These are phyloP conservation scores for Tuber borchii DNA, from an alignment of 495 filamentous ascomycete genomes.

Conservation along the genomic window DNA sequence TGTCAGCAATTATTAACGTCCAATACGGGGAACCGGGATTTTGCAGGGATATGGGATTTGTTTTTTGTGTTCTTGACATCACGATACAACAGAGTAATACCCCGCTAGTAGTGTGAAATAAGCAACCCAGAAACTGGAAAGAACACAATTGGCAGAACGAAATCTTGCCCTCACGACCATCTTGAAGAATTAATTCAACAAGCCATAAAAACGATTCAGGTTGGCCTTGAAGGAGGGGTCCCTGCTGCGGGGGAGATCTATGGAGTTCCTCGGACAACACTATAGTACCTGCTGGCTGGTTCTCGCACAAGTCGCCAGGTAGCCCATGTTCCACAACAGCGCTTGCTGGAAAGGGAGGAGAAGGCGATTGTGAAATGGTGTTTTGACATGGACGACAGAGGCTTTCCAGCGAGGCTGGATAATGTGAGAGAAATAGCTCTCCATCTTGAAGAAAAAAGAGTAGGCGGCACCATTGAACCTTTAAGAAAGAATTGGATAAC, in stretches of 20 bases:
- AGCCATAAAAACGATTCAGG: conserved; percentile 3
- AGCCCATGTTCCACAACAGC: background rate
- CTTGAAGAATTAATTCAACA: conserved; percentile 5
- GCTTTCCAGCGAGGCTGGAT: background rate
- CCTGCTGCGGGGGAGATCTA: conserved; percentile 6
- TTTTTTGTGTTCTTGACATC: background rate
- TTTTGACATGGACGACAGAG: background rate
- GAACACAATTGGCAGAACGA: background rate
- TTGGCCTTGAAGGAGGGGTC: background rate
- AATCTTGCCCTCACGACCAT: background rate
- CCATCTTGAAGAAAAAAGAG: background rate
- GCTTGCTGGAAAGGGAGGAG: background rate
- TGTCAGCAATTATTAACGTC: no score
- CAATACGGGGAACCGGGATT: background rate
- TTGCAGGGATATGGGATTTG: background rate
- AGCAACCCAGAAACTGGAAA: background rate
- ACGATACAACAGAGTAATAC: background rate
- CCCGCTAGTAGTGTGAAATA: background rate
- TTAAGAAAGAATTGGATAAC: conserved; percentile 10
- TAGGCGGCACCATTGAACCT: background rate
- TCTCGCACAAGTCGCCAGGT: background rate
- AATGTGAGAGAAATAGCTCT: conserved; percentile 4
- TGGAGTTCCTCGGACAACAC: conserved; percentile 5
- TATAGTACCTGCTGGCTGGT: background rate
- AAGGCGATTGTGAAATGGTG: conserved; percentile 7